These are phyloP conservation scores for Anacardium occidentale DNA, from an alignment of 345 rosid genomes.

Conservation along the genomic window DNA sequence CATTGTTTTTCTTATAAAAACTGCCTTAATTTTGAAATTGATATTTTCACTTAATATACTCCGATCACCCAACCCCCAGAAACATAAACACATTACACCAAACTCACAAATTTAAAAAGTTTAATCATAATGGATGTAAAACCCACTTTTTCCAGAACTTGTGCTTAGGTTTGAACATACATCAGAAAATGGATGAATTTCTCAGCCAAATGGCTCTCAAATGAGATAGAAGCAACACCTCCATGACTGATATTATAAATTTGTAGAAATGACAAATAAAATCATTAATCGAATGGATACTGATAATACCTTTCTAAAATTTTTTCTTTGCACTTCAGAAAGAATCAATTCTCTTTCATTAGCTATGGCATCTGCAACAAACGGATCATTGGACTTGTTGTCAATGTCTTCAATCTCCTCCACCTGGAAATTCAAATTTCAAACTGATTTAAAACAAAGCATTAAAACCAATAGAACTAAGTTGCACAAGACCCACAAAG, in stretches of 20 bases:
- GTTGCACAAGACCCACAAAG: slow-evolving; percentile 1
- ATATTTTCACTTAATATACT: no score
- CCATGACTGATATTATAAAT: slow-evolving; percentile 1
- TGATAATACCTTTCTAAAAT: slow-evolving; percentile 67
- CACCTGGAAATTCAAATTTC: slow-evolving; percentile 47
- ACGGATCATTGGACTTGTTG: slow-evolving; percentile 59
- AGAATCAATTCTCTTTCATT: slow-evolving; percentile 75
- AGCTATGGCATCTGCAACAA: slow-evolving; percentile 77
- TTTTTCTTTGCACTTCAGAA: slow-evolving; percentile 74
- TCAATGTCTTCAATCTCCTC: slow-evolving; percentile 98
- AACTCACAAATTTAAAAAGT: no score
- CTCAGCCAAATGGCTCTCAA: neutral
- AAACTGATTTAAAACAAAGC: neutral
- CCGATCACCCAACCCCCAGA: no score
- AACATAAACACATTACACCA: no score
- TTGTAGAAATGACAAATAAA: neutral
- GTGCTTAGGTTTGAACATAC: neutral
- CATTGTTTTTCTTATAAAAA: no score
- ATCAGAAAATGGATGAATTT: neutral
- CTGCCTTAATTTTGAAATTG: no score
- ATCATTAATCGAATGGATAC: neutral
- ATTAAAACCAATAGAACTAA: slow-evolving; percentile 1
- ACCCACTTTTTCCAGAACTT: no score
- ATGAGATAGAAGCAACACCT: neutral
- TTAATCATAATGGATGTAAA: no score